These are phyloP conservation scores for Fusarium poae DNA, from an alignment of 2,329 filamentous ascomycete genomes.

Conservation along the genomic window DNA sequence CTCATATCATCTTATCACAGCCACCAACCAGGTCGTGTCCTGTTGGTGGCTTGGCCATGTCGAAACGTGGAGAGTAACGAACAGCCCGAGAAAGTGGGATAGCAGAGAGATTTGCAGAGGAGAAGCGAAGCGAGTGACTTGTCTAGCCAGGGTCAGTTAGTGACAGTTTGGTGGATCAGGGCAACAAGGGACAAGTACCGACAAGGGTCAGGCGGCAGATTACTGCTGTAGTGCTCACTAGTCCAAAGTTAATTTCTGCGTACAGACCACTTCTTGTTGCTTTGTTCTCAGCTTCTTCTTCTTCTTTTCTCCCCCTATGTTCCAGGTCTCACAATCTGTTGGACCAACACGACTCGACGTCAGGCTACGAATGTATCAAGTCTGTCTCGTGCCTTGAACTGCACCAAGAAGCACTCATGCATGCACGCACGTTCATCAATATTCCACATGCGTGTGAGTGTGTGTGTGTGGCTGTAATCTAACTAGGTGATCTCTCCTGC, in stretches of 20 bases:
- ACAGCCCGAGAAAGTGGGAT: background rate
- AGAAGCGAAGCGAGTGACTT: background rate
- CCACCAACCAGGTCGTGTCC: background rate
- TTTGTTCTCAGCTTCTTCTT: background rate
- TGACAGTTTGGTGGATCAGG: background rate
- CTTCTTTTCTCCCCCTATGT: background rate
- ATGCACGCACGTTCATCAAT: background rate
- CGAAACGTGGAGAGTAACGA: background rate
- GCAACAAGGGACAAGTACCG: background rate
- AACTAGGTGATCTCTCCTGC: background rate
- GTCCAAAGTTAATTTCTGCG: background rate
- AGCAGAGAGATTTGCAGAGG: background rate
- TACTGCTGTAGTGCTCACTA: background rate
- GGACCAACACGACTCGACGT: background rate
- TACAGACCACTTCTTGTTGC: slow-evolving; percentile 2
- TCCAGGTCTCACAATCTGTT: background rate
- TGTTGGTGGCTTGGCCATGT: background rate
- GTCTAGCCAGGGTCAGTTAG: background rate
- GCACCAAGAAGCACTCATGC: background rate
- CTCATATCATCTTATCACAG: slow-evolving; percentile 2
- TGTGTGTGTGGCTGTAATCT: background rate
- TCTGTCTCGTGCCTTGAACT: slow-evolving; percentile 1
- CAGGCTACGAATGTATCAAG: slow-evolving; percentile 2
- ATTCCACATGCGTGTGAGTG: background rate
- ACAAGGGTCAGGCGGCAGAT: background rate